Conservation (phyloP, 345 rosid genomes). For the Brassica incana region DNA sequence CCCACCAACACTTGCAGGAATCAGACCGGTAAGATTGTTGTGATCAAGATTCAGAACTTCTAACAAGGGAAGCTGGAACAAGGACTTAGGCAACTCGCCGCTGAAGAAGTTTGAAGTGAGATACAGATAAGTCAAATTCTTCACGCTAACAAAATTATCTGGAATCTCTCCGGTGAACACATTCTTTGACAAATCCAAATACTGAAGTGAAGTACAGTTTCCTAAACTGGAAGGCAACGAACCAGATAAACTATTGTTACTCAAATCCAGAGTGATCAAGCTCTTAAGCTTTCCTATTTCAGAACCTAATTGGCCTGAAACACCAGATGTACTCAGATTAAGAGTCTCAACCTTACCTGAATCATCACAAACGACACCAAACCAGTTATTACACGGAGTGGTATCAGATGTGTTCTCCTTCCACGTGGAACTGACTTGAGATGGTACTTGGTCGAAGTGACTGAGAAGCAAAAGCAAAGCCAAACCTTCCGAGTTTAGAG, state of each 20-base stretch:
- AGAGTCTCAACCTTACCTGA: slow-evolving; percentile 43
- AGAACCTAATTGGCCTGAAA: slow-evolving; percentile 65
- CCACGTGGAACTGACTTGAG: slow-evolving; percentile 49
- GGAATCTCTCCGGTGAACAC: slow-evolving; percentile 55
- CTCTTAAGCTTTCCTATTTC: slow-evolving; percentile 50
- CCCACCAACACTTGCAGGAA: slow-evolving; percentile 57
- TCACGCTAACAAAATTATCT: slow-evolving; percentile 40
- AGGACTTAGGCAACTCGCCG: slow-evolving; percentile 51
- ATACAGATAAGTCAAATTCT: slow-evolving; percentile 33
- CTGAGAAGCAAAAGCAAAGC: slow-evolving; percentile 53
- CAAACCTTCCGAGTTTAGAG: slow-evolving; percentile 51
- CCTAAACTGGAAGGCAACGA: slow-evolving; percentile 48
- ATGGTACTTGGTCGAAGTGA: slow-evolving; percentile 32
- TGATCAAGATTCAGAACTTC: slow-evolving; percentile 39
- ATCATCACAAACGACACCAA: slow-evolving; percentile 52
- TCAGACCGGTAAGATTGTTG: slow-evolving; percentile 58
- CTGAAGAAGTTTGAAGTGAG: slow-evolving; percentile 50
- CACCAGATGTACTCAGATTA: slow-evolving; percentile 44
- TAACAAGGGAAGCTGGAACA: slow-evolving; percentile 46
- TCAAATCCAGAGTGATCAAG: slow-evolving; percentile 51
- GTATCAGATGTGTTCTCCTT: slow-evolving; percentile 44
- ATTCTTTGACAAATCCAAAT: slow-evolving; percentile 58
- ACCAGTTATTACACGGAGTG: slow-evolving; percentile 61
- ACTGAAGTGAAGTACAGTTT: slow-evolving; percentile 48
- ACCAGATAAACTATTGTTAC: slow-evolving; percentile 51